phyloP scores from a whole-genome alignment of 495 filamentous ascomycete species.

The Penicillium subrubescens region DNA sequence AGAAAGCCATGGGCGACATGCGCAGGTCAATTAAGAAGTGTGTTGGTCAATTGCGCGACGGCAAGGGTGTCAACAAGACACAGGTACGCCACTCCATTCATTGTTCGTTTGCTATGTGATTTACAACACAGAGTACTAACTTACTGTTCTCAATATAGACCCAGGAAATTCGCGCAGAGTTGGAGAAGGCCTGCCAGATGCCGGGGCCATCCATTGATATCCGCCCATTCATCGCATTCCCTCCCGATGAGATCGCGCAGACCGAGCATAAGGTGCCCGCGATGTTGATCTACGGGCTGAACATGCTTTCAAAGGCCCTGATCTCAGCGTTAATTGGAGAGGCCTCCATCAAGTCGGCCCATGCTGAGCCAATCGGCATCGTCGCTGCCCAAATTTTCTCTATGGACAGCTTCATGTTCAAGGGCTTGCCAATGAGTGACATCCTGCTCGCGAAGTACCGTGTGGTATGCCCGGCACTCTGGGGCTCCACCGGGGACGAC shows the following conservation, averaged over 20 bases:
- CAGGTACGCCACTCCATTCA: slow-evolving; percentile 35
- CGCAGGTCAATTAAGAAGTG: slow-evolving; percentile 69
- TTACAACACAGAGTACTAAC: slow-evolving; percentile 10
- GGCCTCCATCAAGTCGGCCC: slow-evolving; percentile 64
- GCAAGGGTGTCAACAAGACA: slow-evolving; percentile 60
- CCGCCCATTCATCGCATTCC: slow-evolving; percentile 63
- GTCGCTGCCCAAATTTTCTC: slow-evolving; percentile 75
- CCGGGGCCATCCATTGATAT: slow-evolving; percentile 64
- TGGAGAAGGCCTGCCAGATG: slow-evolving; percentile 48
- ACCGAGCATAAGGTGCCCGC: slow-evolving; percentile 62
- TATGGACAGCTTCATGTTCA: slow-evolving; percentile 63
- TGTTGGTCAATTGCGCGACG: slow-evolving; percentile 72
- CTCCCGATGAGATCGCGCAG: slow-evolving; percentile 55
- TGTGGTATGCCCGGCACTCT: slow-evolving; percentile 79
- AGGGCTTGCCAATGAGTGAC: slow-evolving; percentile 74
- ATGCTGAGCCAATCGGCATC: slow-evolving; percentile 83
- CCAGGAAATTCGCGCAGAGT: slow-evolving; percentile 45
- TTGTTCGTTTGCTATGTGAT: neutral
- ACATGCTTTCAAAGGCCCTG: slow-evolving; percentile 76
- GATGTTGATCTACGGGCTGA: slow-evolving; percentile 79
- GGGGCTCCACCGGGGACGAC: slow-evolving; percentile 78
- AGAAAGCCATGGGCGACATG: slow-evolving; percentile 71
- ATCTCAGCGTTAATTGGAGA: slow-evolving; percentile 77
- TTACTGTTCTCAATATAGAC: slow-evolving; percentile 35
- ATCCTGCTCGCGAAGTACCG: slow-evolving; percentile 88